Percentiles rank a stretch among this genome's conserved stretches.
phyloP scores from a whole-genome alignment of 1,139 yeast genomes.

The Geotrichum carabidarum region DNA sequence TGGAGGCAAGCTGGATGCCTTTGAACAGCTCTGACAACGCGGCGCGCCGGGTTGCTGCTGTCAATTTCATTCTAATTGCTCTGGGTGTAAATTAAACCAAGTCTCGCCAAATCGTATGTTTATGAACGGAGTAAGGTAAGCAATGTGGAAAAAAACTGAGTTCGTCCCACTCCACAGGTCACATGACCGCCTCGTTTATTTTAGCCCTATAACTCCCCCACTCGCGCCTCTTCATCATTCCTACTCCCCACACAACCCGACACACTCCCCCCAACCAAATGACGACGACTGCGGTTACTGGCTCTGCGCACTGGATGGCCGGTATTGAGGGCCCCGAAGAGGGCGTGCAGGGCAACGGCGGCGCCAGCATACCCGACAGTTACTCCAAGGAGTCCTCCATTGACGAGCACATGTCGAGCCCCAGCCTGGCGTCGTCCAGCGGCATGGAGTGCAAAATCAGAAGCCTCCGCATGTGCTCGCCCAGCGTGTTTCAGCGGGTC shows the following conservation, averaged over 20 bases:
- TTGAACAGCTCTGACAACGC: conserved; percentile 15
- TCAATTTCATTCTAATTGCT: conserved; percentile 3
- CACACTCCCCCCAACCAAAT: neutral
- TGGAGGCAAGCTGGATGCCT: conserved; percentile 10
- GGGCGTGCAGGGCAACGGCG: neutral
- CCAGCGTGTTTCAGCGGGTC: conserved; percentile 8
- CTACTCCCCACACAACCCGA: neutral
- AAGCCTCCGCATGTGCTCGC: conserved; percentile 10
- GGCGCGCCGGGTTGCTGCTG: conserved; percentile 7
- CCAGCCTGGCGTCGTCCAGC: neutral
- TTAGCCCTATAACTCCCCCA: too few species aligned
- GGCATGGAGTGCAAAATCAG: conserved; percentile 7
- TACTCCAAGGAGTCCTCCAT: neutral
- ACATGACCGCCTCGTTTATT: too few species aligned
- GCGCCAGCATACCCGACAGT: neutral
- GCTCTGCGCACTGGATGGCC: conserved; percentile 5
- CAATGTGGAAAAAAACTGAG: too few species aligned
- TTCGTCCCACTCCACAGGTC: too few species aligned
- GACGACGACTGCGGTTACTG: neutral
- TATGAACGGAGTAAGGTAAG: too few species aligned
- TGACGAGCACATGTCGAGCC: neutral
- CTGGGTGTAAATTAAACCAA: too few species aligned
- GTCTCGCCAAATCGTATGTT: too few species aligned
- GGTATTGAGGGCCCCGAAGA: neutral
- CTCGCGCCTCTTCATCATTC: neutral